A percentile compares a stretch with the other conserved stretches of the same genome.
Evolutionary conservation across 352 stramenopile species (phyloP).

Genomic region (Phytophthora macrochlamydospora): DNA sequence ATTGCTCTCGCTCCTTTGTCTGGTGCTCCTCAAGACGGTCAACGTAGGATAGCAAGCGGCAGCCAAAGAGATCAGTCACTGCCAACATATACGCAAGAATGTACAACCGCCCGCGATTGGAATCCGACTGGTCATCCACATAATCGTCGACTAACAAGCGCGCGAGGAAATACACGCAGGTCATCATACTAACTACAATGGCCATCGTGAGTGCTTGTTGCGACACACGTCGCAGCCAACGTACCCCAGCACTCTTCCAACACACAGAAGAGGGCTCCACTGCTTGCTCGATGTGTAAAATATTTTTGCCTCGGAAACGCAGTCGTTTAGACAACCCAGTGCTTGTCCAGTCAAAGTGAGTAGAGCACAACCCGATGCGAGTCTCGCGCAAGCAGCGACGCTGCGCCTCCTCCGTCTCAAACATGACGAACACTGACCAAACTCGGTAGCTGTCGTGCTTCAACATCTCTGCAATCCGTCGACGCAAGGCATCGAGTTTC

Average conservation of each 20-base stretch:
- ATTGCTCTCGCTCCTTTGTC: constrained; percentile 69
- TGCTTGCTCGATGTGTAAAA: constrained; percentile 71
- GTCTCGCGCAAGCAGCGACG: constrained; percentile 56
- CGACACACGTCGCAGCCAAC: constrained; percentile 35
- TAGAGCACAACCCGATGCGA: constrained; percentile 53
- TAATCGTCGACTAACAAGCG: constrained; percentile 42
- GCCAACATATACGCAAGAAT: constrained; percentile 57
- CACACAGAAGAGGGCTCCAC: constrained; percentile 69
- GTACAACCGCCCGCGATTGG: constrained; percentile 48
- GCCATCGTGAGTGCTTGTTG: constrained; percentile 55
- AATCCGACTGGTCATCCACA: constrained; percentile 31
- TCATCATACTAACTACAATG: constrained; percentile 53
- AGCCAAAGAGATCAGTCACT: constrained; percentile 64
- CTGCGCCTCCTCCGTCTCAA: constrained; percentile 73
- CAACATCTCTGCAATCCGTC: constrained; percentile 43
- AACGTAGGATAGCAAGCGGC: constrained; percentile 63
- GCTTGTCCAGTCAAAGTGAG: constrained; percentile 43
- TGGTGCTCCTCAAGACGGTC: constrained; percentile 65
- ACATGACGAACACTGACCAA: constrained; percentile 83
- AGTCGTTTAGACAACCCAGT: constrained; percentile 38
- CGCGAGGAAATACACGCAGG: constrained; percentile 62
- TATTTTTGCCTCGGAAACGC: constrained; percentile 69
- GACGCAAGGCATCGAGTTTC: constrained; percentile 51
- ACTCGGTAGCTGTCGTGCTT: constrained; percentile 51
- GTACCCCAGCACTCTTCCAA: constrained; percentile 70